These are phyloP conservation scores for Salix viminalis DNA, from an alignment of 345 rosid species.

Conservation along the genomic window DNA sequence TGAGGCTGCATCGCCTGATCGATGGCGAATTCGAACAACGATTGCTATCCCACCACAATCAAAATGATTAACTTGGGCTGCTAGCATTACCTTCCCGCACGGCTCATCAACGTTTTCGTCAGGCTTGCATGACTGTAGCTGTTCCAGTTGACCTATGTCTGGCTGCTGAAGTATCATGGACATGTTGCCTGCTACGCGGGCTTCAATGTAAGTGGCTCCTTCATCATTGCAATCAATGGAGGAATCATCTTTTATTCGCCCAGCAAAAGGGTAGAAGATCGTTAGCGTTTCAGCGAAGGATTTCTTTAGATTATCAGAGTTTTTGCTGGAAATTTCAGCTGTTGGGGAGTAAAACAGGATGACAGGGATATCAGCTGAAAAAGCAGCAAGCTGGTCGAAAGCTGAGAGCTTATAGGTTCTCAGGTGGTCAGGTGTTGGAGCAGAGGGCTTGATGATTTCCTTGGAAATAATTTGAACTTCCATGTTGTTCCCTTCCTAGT, in stretches of 20 bases:
- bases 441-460: no score
- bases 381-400: no score
- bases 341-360: conserved; percentile 1
- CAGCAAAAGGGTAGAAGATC: conserved; percentile 11
- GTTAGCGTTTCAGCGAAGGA: conserved; percentile 8
- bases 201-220: neutral
- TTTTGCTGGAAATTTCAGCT: neutral
- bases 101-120: neutral
- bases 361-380: neutral
- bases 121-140: conserved; percentile 2
- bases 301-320: neutral
- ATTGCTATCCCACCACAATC: conserved; percentile 20
- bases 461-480: no score
- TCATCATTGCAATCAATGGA: conserved; percentile 15
- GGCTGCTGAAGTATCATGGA: conserved; percentile 1
- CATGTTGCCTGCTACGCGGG: conserved; percentile 1
- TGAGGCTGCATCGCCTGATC: conserved; percentile 13
- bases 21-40: conserved; percentile 9
- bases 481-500: no score
- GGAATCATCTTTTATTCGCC: neutral
- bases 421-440: no score
- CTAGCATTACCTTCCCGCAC: neutral
- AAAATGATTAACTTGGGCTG: conserved; percentile 13
- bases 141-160: neutral
- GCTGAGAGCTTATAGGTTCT: no score